Conservation (phyloP, 2,329 filamentous ascomycete genomes). For the Fusarium paranaense region DNA sequence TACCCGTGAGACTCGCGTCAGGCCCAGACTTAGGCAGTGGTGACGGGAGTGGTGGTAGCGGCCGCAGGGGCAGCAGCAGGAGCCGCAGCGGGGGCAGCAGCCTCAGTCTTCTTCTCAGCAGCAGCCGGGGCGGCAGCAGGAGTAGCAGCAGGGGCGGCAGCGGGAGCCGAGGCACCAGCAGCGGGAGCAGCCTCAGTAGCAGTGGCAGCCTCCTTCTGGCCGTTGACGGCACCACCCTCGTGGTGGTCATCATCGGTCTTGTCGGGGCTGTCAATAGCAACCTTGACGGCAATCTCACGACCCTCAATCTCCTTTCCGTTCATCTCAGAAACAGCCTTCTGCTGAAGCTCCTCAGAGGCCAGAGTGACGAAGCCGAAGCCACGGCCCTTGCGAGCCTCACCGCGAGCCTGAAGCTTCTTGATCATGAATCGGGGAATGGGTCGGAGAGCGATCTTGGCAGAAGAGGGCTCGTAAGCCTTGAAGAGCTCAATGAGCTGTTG, state of each 20-base stretch:
- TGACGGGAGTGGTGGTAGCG: constrained; percentile 40
- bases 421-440: constrained; percentile 99
- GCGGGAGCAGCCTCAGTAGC: constrained; percentile 44
- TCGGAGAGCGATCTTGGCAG: constrained; percentile 97
- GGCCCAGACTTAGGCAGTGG: constrained; percentile 48
- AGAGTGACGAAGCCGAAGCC: constrained; percentile 99
- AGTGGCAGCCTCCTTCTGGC: constrained; percentile 51
- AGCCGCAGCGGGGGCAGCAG: constrained; percentile 35
- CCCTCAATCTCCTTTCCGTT: constrained; percentile 99
- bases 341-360: constrained; percentile 92
- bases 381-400: constrained; percentile 98
- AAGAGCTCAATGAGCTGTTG: constrained; percentile 96
- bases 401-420: constrained; percentile 99
- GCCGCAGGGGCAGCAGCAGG: constrained; percentile 41
- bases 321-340: constrained; percentile 98
- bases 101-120: constrained; percentile 36
- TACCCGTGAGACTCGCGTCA: constrained; percentile 42
- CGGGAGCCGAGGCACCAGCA: constrained; percentile 38
- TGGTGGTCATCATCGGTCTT: constrained; percentile 87
- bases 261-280: constrained; percentile 98
- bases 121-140: constrained; percentile 38
- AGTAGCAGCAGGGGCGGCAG: constrained; percentile 5
- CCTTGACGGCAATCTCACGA: constrained; percentile 99
- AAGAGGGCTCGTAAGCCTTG: constrained; percentile 88
- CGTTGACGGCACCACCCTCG: constrained; percentile 58